Evolutionary conservation across 1,284 basidiomycete genomes (phyloP).

Genomic region (Marasmius tenuissimus): DNA sequence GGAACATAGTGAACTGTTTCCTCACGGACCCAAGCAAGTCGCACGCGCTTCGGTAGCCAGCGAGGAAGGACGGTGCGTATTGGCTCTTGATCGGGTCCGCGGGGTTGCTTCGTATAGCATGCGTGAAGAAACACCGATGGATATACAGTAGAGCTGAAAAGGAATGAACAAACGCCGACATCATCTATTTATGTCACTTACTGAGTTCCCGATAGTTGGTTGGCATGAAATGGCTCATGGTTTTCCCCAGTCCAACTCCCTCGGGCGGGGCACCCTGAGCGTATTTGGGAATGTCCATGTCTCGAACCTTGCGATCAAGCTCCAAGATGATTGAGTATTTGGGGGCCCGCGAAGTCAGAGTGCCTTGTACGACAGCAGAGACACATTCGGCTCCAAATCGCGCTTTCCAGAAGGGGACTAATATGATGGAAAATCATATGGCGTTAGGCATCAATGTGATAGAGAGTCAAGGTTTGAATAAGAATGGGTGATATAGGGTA

Average conservation of each 20-base stretch:
- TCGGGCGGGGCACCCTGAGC: constrained; percentile 42
- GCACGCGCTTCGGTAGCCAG: constrained; percentile 63
- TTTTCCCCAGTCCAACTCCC: constrained; percentile 43
- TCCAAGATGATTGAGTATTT: constrained; percentile 64
- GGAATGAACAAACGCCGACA: constrained; percentile 1
- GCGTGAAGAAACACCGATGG: constrained; percentile 68
- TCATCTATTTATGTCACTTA: constrained; percentile 30
- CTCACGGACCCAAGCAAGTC: constrained; percentile 50
- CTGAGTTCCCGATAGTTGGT: constrained; percentile 66
- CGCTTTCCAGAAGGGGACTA: constrained; percentile 74
- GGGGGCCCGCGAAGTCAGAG: constrained; percentile 62
- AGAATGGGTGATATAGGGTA: background rate
- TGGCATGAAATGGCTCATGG: constrained; percentile 68
- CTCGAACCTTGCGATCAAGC: constrained; percentile 61
- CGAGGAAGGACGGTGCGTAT: constrained; percentile 66
- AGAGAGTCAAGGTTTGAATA: background rate
- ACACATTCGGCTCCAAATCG: constrained; percentile 69
- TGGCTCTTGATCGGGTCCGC: constrained; percentile 59
- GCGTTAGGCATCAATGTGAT: background rate
- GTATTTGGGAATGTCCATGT: constrained; percentile 58
- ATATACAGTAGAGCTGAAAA: constrained; percentile 60
- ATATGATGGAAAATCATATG: background rate
- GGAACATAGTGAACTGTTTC: constrained; percentile 53
- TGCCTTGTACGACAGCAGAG: constrained; percentile 62
- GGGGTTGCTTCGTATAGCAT: constrained; percentile 58